Evolutionary conservation across 1,139 yeast genomes (phyloP), one percentile per base, ranked within the genome.

Genomic region (Hyphopichia burtonii): DNA sequence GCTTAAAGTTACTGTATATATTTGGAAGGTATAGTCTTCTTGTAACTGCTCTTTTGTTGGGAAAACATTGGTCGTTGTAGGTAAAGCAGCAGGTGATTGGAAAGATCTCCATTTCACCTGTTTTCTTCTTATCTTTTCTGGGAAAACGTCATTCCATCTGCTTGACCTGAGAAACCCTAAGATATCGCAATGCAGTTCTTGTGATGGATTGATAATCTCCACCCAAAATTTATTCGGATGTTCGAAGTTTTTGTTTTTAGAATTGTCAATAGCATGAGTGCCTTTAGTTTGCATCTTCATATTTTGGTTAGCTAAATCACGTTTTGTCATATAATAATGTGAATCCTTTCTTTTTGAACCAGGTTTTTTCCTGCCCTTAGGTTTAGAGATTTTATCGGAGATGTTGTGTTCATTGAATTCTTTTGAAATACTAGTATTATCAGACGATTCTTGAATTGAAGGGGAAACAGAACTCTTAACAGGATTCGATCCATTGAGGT

Each of bases 81-180:
- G 99, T 19, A 94, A 66, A 3, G 96, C 84, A 0, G 98, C 98
- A 0, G 99, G 99, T 0, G 96, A 82, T 30, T 89, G 86, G 42
- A 94, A 73, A 0, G 98, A 91, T 44, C 88, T 78, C 99, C 99
- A 94, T 57, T 91, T 91, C 36, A 91, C 84, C 11, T 79, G 71
- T 50, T 82, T 77, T 37, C 90, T 69, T 41, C 78, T 80, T 19
- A 82, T 79, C 36, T 78, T 76, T 12, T 76, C 74, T 0, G 97
- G 96, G 54, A 88, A 87, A 0, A 88, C 94, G 60, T 86, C 89
- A 42, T 82, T 83, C 99, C 99, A 94, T 47, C 96, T 76, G 36
- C 75, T 68, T 8, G 52, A 50, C 30, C 34, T 87, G 78, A 55
- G 44, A 41, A 54, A 59, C 15, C 63, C 63, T 12, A 68, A 53